Evolutionary conservation across 2,329 filamentous ascomycete species (phyloP), one percentile per base, ranked within the genome.

Genomic region (Aureobasidium sp.): DNA sequence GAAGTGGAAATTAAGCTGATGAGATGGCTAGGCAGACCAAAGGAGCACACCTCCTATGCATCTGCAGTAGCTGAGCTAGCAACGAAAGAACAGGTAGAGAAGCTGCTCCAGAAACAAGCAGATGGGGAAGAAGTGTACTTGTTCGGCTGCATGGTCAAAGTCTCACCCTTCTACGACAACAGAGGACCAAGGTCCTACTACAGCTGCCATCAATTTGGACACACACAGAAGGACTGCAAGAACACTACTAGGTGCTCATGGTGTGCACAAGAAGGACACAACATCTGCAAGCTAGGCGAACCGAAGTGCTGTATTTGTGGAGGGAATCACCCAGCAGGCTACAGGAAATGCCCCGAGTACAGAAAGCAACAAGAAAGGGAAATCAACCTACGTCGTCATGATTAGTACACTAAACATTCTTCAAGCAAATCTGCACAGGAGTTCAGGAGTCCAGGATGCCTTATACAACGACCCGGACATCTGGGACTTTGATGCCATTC

Each of bases 21-120:
- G 42, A 60, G 44, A 49, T 60, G 42, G 56, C 56, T 60, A 17
- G 56, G 56, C 11, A 60, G 56, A 37, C 56, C 19, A 60, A 60
- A 37, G 27, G 42, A 48, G 44, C 42, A 49, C 27, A 27, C 56
- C 56, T 37, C 40, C 42, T 60, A 48, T 27, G 42, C 27, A 48
- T 60, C 40, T 27, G 42, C 42, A 49, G 22, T 60, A 48, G 44
- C 33, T 22, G 37, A 27, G 5, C 27, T 27, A 27, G 27, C 27
- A 27, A 27, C 27, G 27, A 27, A 27, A 27, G 27, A 27, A 5
- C 27, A 27, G 27, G 27, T 27, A 5, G 27, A 27, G 27, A 27
- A 27, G 5, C 5, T 27, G 27, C 56, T 60, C 14, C 24, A 48
- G 56, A 12, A 17, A 48, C 42, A 49, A 24, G 14, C 31, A 22